These are phyloP conservation scores for Ceratocystis huliohia DNA, from an alignment of 2,329 filamentous ascomycete genomes.

Conservation along the genomic window DNA sequence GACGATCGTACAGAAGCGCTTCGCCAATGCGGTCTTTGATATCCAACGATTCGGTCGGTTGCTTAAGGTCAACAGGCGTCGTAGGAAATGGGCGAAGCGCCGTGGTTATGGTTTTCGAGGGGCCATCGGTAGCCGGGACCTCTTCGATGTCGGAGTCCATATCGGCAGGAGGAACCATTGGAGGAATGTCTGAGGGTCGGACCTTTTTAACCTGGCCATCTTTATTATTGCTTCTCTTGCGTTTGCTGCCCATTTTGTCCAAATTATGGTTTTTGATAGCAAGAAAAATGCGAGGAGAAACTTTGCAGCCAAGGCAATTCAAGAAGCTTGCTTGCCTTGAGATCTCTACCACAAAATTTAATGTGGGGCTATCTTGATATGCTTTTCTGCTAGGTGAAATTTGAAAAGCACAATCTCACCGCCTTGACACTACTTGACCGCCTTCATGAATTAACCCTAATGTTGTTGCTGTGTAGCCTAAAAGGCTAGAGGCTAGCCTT, in stretches of 20 bases:
- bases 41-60: constrained; percentile 33
- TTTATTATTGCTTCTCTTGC: constrained; percentile 19
- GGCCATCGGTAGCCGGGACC: neutral
- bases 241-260: constrained; percentile 19
- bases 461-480: neutral
- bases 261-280: neutral
- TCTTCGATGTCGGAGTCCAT: neutral
- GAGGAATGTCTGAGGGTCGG: constrained; percentile 15
- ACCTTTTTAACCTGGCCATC: constrained; percentile 14
- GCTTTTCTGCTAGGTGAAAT: neutral
- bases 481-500: neutral
- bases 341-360: constrained; percentile 15
- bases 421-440: neutral
- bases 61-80: constrained; percentile 30
- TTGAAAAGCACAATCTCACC: neutral
- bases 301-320: neutral
- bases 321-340: neutral
- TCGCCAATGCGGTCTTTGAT: constrained; percentile 46
- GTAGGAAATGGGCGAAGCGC: constrained; percentile 16
- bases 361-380: constrained; percentile 12
- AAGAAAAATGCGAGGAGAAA: neutral
- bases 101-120: constrained; percentile 10
- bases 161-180: neutral
- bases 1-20: constrained; percentile 46
- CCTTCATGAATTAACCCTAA: neutral